Percentiles rank a stretch among this genome's conserved stretches.
phyloP scores from a whole-genome alignment of 345 rosid species.

The Angophora floribunda region DNA sequence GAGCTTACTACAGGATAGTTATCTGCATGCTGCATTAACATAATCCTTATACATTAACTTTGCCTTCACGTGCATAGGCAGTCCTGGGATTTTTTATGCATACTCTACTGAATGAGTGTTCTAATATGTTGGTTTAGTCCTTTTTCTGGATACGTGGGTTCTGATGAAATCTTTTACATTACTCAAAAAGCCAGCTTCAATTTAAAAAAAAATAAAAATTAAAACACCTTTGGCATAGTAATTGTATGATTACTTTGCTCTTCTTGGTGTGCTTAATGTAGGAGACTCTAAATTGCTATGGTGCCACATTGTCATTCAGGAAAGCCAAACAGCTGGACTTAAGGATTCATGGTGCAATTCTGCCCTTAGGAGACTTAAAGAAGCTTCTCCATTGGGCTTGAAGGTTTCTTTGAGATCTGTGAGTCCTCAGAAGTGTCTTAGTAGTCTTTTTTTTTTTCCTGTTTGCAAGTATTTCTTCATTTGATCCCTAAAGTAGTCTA shows the following conservation, averaged over 20 bases:
- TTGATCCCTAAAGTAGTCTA: background rate
- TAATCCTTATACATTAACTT: background rate
- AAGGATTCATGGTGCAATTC: slow-evolving; percentile 62
- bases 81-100: background rate
- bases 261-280: background rate
- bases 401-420: slow-evolving; percentile 90
- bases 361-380: slow-evolving; percentile 56
- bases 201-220: too few relatives aligned
- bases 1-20: background rate
- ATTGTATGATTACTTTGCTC: background rate
- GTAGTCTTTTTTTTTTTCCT: background rate
- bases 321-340: slow-evolving; percentile 41
- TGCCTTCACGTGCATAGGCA: background rate
- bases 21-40: background rate
- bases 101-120: background rate
- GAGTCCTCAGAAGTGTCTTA: slow-evolving; percentile 18
- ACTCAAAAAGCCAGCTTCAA: background rate
- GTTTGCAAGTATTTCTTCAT: background rate
- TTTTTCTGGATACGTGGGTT: background rate
- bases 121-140: background rate
- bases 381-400: slow-evolving; percentile 82
- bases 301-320: slow-evolving; percentile 20
- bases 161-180: background rate
- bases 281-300: background rate
- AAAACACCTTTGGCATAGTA: background rate